phyloP scores from a whole-genome alignment of 1,284 basidiomycete genomes.

The Sanghuangporus sanghuang region DNA sequence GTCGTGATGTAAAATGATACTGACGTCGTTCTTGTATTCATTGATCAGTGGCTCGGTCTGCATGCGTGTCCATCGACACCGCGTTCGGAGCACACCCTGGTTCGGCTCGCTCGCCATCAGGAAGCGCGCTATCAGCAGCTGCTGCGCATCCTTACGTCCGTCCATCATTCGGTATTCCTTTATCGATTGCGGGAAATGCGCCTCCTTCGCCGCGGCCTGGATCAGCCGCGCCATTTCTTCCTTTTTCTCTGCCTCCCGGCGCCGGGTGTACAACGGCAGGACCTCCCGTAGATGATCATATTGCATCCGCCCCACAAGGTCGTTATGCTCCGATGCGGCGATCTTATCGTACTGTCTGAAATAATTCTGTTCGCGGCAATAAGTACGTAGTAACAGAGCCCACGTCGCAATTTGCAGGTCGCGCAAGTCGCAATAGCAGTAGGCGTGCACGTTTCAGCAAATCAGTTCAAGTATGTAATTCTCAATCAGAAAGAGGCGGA shows the following conservation, averaged over 20 bases:
- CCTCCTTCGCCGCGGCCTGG: too few relatives aligned
- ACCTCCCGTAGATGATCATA: constrained; percentile 37
- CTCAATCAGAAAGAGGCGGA: too few relatives aligned
- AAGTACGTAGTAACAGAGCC: background rate
- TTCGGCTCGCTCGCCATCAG: constrained; percentile 33
- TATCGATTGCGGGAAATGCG: constrained; percentile 41
- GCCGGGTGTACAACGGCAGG: constrained; percentile 29
- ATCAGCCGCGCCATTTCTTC: constrained; percentile 32
- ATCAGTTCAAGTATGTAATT: too few relatives aligned
- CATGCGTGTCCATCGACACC: constrained; percentile 50
- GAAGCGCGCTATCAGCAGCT: constrained; percentile 48
- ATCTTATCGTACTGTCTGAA: constrained; percentile 14
- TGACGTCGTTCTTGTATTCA: constrained; percentile 36
- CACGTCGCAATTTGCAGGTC: background rate
- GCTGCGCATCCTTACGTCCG: constrained; percentile 39
- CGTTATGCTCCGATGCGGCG: constrained; percentile 4
- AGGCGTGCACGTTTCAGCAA: too few relatives aligned
- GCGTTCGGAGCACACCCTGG: constrained; percentile 43
- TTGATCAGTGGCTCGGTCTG: constrained; percentile 38
- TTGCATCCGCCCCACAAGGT: constrained; percentile 28
- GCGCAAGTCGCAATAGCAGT: background rate
- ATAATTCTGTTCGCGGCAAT: constrained; percentile 8
- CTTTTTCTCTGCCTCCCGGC: constrained; percentile 24
- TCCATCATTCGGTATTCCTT: constrained; percentile 39
- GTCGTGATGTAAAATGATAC: constrained; percentile 19